Evolutionary conservation across 1,284 basidiomycete genomes (phyloP).

Genomic region (Cryptococcus hybrid): DNA sequence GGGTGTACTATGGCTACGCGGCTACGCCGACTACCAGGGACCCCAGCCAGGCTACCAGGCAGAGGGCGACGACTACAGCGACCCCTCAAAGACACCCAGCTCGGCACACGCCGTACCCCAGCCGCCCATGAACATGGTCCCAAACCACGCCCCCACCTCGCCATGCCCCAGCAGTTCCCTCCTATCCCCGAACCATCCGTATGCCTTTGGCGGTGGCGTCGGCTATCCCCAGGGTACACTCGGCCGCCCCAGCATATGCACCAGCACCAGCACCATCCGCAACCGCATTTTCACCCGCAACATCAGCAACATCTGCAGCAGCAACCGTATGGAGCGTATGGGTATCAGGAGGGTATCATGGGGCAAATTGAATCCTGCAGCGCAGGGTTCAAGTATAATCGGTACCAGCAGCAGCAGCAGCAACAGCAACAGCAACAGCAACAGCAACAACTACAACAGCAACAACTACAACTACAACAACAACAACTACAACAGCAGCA

Average conservation of each 20-base stretch:
- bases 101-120: background rate
- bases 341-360: conserved; percentile 9
- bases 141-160: background rate
- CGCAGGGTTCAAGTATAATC: conserved; percentile 35
- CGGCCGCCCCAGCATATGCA: conserved; percentile 1
- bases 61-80: background rate
- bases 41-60: background rate
- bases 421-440: too few relatives aligned
- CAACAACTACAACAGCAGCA: too few relatives aligned
- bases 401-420: background rate
- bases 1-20: background rate
- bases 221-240: conserved; percentile 22
- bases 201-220: conserved; percentile 40
- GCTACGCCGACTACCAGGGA: background rate
- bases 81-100: conserved; percentile 4
- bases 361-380: conserved; percentile 39
- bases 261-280: conserved; percentile 4
- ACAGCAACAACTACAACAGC: too few relatives aligned
- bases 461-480: too few relatives aligned
- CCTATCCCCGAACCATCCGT: conserved; percentile 43
- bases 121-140: background rate
- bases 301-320: background rate
- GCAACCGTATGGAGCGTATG: conserved; percentile 4
- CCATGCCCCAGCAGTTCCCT: background rate
- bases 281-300: conserved; percentile 4